phyloP scores from a whole-genome alignment of 805 yeast species.

The Maudiozyma bulderi region DNA sequence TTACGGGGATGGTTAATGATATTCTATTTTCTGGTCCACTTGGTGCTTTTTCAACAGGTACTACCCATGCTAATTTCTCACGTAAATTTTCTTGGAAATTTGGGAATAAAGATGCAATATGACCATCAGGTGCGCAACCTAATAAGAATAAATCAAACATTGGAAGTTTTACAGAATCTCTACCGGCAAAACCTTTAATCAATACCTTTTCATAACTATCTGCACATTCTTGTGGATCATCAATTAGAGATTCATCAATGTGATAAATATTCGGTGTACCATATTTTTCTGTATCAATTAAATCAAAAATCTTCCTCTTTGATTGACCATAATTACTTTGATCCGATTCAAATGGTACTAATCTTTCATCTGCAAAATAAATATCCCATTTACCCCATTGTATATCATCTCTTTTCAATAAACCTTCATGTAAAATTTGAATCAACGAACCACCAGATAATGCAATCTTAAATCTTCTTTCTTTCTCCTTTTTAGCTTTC shows the following conservation, averaged over 20 bases:
- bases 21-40: slow-evolving; percentile 78
- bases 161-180: slow-evolving; percentile 92
- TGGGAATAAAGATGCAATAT: slow-evolving; percentile 93
- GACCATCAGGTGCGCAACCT: slow-evolving; percentile 99
- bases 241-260: slow-evolving; percentile 64
- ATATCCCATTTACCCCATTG: slow-evolving; percentile 94
- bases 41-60: slow-evolving; percentile 88
- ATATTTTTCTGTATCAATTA: slow-evolving; percentile 26
- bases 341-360: slow-evolving; percentile 75
- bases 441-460: slow-evolving; percentile 89
- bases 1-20: slow-evolving; percentile 86
- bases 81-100: slow-evolving; percentile 73
- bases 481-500: slow-evolving; percentile 34
- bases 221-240: slow-evolving; percentile 86
- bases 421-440: slow-evolving; percentile 77
- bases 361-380: slow-evolving; percentile 91
- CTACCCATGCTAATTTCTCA: slow-evolving; percentile 90
- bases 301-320: slow-evolving; percentile 71
- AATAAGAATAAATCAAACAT: slow-evolving; percentile 82
- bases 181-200: slow-evolving; percentile 85
- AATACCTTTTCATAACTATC: slow-evolving; percentile 82
- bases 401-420: slow-evolving; percentile 63
- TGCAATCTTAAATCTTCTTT: slow-evolving; percentile 78
- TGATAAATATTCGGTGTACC: slow-evolving; percentile 68
- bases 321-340: slow-evolving; percentile 89